phyloP scores from a whole-genome alignment of 352 stramenopile species.

The Phytophthora boehmeriae region DNA sequence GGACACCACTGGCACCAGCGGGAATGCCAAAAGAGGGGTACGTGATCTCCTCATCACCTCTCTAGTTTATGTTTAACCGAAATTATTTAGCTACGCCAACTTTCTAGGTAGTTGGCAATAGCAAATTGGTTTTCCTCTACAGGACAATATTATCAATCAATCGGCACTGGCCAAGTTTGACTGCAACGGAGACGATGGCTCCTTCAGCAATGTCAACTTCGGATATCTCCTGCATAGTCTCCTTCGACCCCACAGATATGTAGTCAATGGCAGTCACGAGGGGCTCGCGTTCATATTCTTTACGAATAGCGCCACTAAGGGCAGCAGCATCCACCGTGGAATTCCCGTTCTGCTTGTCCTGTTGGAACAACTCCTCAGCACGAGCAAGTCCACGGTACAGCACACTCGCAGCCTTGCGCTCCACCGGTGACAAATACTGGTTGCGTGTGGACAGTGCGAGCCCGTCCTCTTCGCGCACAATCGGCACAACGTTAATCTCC shows the following conservation, averaged over 20 bases:
- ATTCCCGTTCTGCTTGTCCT: constrained; percentile 21
- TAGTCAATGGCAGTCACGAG: constrained; percentile 96
- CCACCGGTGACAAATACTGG: constrained; percentile 94
- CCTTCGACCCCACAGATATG: constrained; percentile 93
- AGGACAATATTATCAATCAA: constrained; percentile 98
- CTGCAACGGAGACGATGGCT: constrained; percentile 94
- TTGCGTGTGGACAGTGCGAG: constrained; percentile 98
- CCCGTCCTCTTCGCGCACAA: constrained; percentile 94
- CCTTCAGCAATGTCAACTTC: constrained; percentile 65
- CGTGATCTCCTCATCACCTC: constrained; percentile 8
- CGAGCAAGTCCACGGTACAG: constrained; percentile 84
- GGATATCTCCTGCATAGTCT: constrained; percentile 95
- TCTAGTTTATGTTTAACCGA: constrained; percentile 13
- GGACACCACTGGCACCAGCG: constrained; percentile 11
- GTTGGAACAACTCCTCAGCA: constrained; percentile 57
- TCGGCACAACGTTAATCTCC: constrained; percentile 91
- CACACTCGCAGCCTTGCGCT: constrained; percentile 88
- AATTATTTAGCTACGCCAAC: constrained; percentile 25
- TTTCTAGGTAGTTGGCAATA: constrained; percentile 9
- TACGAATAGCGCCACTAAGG: constrained; percentile 50
- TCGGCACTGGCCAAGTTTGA: constrained; percentile 94
- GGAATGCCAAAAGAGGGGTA: constrained; percentile 30
- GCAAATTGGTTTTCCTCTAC: constrained; percentile 24
- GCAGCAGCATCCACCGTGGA: constrained; percentile 34
- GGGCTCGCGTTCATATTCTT: constrained; percentile 83